Evolutionary conservation across 2,329 filamentous ascomycete species (phyloP).

Genomic region (Ophiostoma montium): DNA sequence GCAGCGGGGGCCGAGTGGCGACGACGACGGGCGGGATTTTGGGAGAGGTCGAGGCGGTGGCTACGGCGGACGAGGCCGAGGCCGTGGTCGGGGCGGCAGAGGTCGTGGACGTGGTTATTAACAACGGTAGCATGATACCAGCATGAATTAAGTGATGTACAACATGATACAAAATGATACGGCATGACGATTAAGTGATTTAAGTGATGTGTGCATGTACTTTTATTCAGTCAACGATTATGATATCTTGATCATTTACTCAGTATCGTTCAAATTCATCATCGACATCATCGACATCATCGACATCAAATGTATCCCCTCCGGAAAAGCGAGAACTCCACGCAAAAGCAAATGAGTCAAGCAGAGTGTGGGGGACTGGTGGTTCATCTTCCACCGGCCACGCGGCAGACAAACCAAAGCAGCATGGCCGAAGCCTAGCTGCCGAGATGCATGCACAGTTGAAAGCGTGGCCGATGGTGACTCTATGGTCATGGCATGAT

Average conservation of each 20-base stretch:
- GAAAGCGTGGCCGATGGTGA: slow-evolving; percentile 19
- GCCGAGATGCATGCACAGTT: slow-evolving; percentile 11
- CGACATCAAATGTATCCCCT: slow-evolving; percentile 26
- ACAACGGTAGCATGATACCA: no score
- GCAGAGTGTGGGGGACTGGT: slow-evolving; percentile 32
- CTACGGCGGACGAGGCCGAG: slow-evolving; percentile 18
- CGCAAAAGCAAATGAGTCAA: slow-evolving; percentile 23
- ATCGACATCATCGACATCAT: neutral
- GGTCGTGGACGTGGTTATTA: slow-evolving; percentile 12
- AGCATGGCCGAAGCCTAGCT: slow-evolving; percentile 4
- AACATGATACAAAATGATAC: no score
- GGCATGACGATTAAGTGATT: no score
- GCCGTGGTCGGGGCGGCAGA: slow-evolving; percentile 16
- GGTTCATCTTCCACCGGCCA: slow-evolving; percentile 29
- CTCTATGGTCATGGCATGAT: neutral
- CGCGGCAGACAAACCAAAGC: slow-evolving; percentile 29
- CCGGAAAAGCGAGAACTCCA: slow-evolving; percentile 31
- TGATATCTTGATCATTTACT: neutral
- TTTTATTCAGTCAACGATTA: no score
- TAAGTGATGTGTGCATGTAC: no score
- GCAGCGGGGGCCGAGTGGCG: slow-evolving; percentile 36
- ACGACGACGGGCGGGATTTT: neutral
- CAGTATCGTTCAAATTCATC: no score
- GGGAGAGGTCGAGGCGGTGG: slow-evolving; percentile 24
- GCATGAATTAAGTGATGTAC: no score